Conservation (phyloP, 345 rosid genomes). For the Abelmoschus esculentus region DNA sequence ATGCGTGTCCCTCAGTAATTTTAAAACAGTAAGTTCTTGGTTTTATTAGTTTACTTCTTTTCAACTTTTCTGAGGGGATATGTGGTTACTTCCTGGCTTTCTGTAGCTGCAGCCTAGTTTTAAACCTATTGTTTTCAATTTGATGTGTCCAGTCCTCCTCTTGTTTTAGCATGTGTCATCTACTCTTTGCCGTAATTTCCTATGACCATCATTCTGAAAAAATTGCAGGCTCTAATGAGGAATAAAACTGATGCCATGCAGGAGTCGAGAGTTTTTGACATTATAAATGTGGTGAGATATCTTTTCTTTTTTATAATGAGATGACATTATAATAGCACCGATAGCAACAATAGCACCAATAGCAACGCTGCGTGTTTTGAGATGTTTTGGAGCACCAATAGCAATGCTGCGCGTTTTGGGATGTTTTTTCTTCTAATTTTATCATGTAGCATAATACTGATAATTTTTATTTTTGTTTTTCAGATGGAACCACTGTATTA, state of each 20-base stretch:
- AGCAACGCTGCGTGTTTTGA: background rate
- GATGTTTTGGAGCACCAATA: background rate
- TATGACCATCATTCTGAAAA: conserved; percentile 4
- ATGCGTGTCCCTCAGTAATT: conserved; percentile 59
- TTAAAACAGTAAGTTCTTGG: conserved; percentile 47
- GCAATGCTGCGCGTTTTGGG: background rate
- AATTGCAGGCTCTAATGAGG: conserved; percentile 59
- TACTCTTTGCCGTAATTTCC: background rate
- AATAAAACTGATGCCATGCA: conserved; percentile 75
- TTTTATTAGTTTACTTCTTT: conserved; percentile 1
- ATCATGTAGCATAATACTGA: background rate
- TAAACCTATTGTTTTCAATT: background rate
- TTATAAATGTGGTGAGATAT: conserved; percentile 53
- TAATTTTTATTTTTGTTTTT: background rate
- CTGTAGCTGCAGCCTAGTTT: background rate
- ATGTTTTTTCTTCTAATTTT: background rate
- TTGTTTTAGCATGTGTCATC: background rate
- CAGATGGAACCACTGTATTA: conserved; percentile 75
- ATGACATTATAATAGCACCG: background rate
- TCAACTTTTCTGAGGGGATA: too few relatives aligned
- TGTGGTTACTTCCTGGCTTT: background rate
- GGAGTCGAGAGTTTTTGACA: conserved; percentile 70
- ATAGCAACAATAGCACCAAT: too few relatives aligned
- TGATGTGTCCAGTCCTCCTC: background rate
- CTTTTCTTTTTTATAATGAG: background rate